Evolutionary conservation across 768 basidiomycete genomes (phyloP), one percentile per base, ranked within the genome.

Genomic region (Russula sp.): DNA sequence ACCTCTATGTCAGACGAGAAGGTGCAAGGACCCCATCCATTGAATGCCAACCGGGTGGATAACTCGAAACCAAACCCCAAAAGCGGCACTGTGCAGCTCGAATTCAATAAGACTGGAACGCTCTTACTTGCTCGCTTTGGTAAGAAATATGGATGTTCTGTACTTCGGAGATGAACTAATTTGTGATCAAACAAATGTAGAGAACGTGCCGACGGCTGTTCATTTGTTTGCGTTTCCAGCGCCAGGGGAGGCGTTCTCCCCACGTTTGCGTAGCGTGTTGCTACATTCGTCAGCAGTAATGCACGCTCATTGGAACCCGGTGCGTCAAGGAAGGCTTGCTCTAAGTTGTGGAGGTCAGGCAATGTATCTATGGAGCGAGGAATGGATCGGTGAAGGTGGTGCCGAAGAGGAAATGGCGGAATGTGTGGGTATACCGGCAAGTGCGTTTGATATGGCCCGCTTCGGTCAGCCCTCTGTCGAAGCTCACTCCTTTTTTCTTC

Each of bases 351-450:
- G 86, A 11, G 80, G 74, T 54, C 81, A 82, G 59, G 84, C 86
- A 58, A 71, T 91, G 27, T 90, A 88, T 72, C 83, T 80, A 8
- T 94, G 91, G 91, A 90, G 87, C 66, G 89, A 91, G 65, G 90
- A 92, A 69, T 91, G 88, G 88, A 74, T 84, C 16, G 80, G 78
- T 35, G 77, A 73, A 6, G 81, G 79, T 4, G 76, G 75, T 20
- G 81, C 81, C 49, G 85, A 84, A 70, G 75, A 77, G 65, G 92
- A 93, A 70, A 87, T 93, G 75, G 91, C 92, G 3, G 94, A 96
- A 73, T 95, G 92, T 68, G 83, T 95, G 39, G 91, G 91, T 7
- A 84, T 97, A 4, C 94, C 94, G 39, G 82, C 88, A n/a, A 84
- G 90, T 89, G 71, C 75, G 91, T 82, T 34, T 50, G 50, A 22